These are phyloP conservation scores for Sporothrix brasiliensis DNA, from an alignment of 2,329 filamentous ascomycete species.

Conservation along the genomic window DNA sequence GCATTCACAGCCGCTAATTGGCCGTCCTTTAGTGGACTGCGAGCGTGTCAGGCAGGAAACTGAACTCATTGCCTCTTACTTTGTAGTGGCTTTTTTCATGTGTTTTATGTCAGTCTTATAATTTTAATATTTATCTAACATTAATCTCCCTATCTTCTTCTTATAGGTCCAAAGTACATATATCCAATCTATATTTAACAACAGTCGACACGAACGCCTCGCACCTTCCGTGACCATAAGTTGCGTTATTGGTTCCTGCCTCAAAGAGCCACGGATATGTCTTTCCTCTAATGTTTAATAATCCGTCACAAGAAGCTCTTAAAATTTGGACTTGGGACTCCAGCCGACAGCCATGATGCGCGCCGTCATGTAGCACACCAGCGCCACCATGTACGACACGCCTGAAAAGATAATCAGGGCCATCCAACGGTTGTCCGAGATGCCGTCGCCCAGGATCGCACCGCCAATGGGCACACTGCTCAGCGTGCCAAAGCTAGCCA, in stretches of 20 bases:
- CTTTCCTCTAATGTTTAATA: not conserved
- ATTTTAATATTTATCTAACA: too few relatives aligned
- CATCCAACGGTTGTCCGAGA: conserved; percentile 43
- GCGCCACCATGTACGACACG: conserved; percentile 42
- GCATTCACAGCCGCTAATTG: conserved; percentile 28
- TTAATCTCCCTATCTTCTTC: too few relatives aligned
- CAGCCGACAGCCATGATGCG: conserved; percentile 47
- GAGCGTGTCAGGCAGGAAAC: not conserved
- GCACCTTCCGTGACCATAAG: conserved; percentile 5
- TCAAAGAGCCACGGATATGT: not conserved
- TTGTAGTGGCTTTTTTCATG: too few relatives aligned
- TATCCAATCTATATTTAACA: too few relatives aligned
- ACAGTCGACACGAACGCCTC: too few relatives aligned
- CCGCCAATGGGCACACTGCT: conserved; percentile 53
- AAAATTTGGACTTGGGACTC: conserved; percentile 41
- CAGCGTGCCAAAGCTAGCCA: conserved; percentile 71
- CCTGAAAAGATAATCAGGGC: conserved; percentile 48
- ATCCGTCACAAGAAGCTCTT: not conserved
- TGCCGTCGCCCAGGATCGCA: conserved; percentile 42
- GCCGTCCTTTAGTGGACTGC: not conserved
- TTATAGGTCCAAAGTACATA: too few relatives aligned
- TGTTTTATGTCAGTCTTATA: too few relatives aligned
- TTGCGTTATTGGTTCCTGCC: too few relatives aligned
- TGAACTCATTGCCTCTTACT: too few relatives aligned
- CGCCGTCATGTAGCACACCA: conserved; percentile 43